Evolutionary conservation across 2,329 filamentous ascomycete genomes (phyloP), one percentile per base, ranked within the genome.

Genomic region (Apiospora kogelbergensis): DNA sequence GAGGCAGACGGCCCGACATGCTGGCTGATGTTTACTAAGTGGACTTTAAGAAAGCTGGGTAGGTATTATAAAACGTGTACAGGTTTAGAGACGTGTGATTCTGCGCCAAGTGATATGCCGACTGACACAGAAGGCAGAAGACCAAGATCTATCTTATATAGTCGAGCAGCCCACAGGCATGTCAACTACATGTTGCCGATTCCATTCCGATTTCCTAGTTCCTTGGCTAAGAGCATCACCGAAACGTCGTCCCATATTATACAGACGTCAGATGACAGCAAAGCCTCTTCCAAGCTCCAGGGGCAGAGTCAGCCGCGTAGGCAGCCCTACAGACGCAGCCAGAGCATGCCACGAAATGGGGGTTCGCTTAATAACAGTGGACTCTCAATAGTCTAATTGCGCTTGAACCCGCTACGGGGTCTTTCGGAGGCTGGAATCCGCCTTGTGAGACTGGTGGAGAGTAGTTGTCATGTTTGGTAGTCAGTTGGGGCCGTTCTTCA

Each of bases 1-100:
- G 83, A 10, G 83, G 80, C 65, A 85, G 81, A 46, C 78, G 79
- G 68, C 7, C 30, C 7, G 53, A 10, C 53, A 60, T 60, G 9
- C n/a, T 37, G 53, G 2, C 3, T n/a, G 30, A n/a, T 37, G 20
- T 60, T 42, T 42, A 42, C 17, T 15, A 60, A 57, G 26, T 30
- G 17, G 24, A 24, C 30, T 57, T 37, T 37, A 26, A 37, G 6
- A n/a, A 6, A 2, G 30, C 13, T 37, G 30, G 17, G 20, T 22
- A n/a, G 17, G 4, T 42, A 42, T 15, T 42, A 13, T 60, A 9
- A 37, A 30, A 30, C 7, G 1, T n/a, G 30, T 37, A 13, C 2
- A 37, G 3, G 4, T 10, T 60, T 26, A 60, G 30, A n/a, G 26
- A n/a, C 53, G 53, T 60, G 30, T 60, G 30, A 11, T 37, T 37